These are phyloP conservation scores for Neurospora sp. DNA, from an alignment of 2,329 filamentous ascomycete genomes.

Conservation along the genomic window DNA sequence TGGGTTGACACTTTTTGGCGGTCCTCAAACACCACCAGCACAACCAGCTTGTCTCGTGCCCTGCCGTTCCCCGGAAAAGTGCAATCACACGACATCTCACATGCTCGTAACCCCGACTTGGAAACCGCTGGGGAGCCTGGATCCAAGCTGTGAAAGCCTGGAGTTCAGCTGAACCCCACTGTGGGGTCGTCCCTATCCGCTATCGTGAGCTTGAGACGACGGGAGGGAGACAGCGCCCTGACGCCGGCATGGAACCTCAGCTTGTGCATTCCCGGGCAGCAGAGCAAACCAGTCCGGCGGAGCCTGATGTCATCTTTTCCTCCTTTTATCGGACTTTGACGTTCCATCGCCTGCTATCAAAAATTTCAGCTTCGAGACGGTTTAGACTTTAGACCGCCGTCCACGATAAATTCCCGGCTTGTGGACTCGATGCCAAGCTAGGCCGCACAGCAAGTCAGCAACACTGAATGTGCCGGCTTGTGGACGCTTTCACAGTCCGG, in stretches of 20 bases:
- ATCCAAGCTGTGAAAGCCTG: background rate
- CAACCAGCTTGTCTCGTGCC: background rate
- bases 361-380: background rate
- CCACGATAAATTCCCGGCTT: background rate
- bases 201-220: background rate
- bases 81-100: background rate
- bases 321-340: background rate
- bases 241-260: background rate
- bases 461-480: background rate
- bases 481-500: background rate
- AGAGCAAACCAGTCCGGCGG: background rate
- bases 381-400: background rate
- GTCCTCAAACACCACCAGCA: background rate
- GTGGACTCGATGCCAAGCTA: background rate
- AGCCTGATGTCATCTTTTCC: background rate
- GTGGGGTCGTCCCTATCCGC: background rate
- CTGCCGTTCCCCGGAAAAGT: background rate
- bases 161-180: background rate
- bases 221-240: background rate
- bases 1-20: background rate
- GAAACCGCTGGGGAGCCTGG: background rate
- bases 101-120: background rate
- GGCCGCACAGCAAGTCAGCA: background rate
- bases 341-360: background rate
- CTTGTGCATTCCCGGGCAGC: background rate